Percentiles rank a stretch among this genome's conserved stretches.
Conservation (phyloP, 495 filamentous ascomycete species). For the Talaromyces thailandensis region DNA sequence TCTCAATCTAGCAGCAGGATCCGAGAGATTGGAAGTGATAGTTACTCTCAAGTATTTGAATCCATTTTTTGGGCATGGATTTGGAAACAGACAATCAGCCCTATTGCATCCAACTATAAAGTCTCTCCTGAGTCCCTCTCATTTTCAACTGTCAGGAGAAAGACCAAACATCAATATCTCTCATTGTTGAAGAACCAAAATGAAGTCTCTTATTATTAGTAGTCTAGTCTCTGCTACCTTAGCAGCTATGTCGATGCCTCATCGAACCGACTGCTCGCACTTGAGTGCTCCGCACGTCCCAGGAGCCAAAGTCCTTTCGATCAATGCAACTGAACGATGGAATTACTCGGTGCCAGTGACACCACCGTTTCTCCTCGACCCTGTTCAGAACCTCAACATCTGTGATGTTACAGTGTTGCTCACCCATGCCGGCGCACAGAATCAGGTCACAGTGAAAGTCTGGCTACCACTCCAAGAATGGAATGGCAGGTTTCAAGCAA, state of each 20-base stretch:
- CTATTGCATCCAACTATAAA: background rate
- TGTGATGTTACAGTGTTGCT: conserved; percentile 36
- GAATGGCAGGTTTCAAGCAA: conserved; percentile 31
- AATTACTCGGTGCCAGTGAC: background rate
- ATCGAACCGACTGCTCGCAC: background rate
- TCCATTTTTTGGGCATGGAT: no score
- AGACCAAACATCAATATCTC: background rate
- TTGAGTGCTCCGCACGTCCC: background rate
- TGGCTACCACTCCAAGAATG: conserved; percentile 30
- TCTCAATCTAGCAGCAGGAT: background rate
- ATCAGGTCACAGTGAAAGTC: conserved; percentile 23
- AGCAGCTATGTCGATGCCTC: background rate
- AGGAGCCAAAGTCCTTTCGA: conserved; percentile 4
- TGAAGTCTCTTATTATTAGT: background rate
- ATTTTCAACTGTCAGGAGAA: background rate
- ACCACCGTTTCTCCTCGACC: background rate
- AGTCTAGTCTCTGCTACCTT: conserved; percentile 1
- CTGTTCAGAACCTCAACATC: conserved; percentile 14
- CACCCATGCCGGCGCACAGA: conserved; percentile 32
- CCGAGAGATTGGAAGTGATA: background rate
- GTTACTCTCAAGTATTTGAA: background rate
- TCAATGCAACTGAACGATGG: conserved; percentile 4
- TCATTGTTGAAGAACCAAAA: background rate
- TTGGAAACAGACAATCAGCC: background rate
- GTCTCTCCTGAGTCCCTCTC: background rate